Percentiles rank a stretch among this genome's conserved stretches.
These are phyloP conservation scores for Plasmopara viticola DNA, from an alignment of 352 stramenopile species.

Conservation along the genomic window DNA sequence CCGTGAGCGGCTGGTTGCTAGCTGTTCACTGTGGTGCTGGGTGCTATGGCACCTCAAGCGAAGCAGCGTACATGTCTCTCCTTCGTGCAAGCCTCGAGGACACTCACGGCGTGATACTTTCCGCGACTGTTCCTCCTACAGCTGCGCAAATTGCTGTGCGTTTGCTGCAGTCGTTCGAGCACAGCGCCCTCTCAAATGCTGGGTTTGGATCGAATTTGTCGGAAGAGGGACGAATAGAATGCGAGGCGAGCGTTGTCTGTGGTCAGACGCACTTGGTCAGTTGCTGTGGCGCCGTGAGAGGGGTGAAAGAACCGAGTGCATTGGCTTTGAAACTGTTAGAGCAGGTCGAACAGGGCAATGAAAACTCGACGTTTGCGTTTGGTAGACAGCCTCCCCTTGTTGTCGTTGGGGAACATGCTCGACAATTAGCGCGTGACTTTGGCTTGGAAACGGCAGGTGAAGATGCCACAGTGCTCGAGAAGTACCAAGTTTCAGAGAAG, in stretches of 20 bases:
- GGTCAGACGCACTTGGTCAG: constrained; percentile 29
- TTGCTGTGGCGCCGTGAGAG: constrained; percentile 39
- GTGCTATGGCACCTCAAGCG: constrained; percentile 26
- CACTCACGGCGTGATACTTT: constrained; percentile 11
- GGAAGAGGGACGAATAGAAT: constrained; percentile 38
- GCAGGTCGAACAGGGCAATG: constrained; percentile 5
- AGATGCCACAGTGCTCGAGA: constrained; percentile 13
- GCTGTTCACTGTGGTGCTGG: constrained; percentile 61
- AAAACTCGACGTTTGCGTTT: constrained; percentile 19
- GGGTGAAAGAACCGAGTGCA: constrained; percentile 41
- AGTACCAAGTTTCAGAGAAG: constrained; percentile 36
- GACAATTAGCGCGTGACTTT: constrained; percentile 25
- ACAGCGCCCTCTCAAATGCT: constrained; percentile 45
- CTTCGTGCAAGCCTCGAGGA: constrained; percentile 28
- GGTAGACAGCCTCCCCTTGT: constrained; percentile 52
- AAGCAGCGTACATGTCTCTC: constrained; percentile 37
- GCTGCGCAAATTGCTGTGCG: constrained; percentile 24
- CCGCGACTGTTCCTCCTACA: background rate
- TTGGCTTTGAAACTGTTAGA: constrained; percentile 39
- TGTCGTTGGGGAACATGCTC: constrained; percentile 41
- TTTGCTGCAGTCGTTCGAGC: constrained; percentile 45
- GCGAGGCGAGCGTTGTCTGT: constrained; percentile 49
- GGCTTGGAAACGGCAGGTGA: constrained; percentile 31
- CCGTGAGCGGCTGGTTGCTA: constrained; percentile 40
- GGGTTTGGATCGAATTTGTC: constrained; percentile 52